Base-by-base conservation (phyloP, 768 basidiomycete genomes). In the Suillus spraguei region DNA sequence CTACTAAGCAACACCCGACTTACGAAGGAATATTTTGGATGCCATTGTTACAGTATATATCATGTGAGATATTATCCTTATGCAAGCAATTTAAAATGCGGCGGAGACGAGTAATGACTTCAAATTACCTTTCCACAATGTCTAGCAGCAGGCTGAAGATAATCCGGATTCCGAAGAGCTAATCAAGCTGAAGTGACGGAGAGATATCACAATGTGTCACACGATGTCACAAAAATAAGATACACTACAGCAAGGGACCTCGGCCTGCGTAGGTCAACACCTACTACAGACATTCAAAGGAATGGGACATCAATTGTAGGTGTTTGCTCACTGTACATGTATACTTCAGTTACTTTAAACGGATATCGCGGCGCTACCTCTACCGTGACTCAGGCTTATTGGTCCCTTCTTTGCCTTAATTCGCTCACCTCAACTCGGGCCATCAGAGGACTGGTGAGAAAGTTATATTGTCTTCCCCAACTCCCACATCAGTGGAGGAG, bases 401-500 rank as follows among this genome's bases (percentile, higher is more conserved):
- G 79, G 84, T 8, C 97, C 97, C 0, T 99, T 99, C 80, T 91
- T 98, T 67, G 86, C 95, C 16, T 88, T 99, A 24, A 90, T 99
- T 60, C 89, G 94, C 17, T 98, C 97, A 4, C 92, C 95, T 50
- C 81, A 28, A 28, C 28, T 28, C 28, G 28, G 28, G 28, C 28
- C 28, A 28, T 28, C 28, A 28, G 28, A 28, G 28, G 28, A 28
- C 28, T 28, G 28, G 28, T 28, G 28, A 28, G 28, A 28, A 28
- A 28, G 28, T 28, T 28, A 28, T 28, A 28, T 28, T 28, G 28
- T 28, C 28, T 28, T 28, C 4, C 28, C 28, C 28, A 4, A 28
- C 28, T n/a, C 28, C 28, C 28, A 28, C 28, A 28, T 28, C 4
- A 28, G 28, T 28, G 28, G 28, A 28, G 28, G 28, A 28, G 28